Evolutionary conservation across 768 basidiomycete species (phyloP).

Genomic region (Exidia glandulosa): DNA sequence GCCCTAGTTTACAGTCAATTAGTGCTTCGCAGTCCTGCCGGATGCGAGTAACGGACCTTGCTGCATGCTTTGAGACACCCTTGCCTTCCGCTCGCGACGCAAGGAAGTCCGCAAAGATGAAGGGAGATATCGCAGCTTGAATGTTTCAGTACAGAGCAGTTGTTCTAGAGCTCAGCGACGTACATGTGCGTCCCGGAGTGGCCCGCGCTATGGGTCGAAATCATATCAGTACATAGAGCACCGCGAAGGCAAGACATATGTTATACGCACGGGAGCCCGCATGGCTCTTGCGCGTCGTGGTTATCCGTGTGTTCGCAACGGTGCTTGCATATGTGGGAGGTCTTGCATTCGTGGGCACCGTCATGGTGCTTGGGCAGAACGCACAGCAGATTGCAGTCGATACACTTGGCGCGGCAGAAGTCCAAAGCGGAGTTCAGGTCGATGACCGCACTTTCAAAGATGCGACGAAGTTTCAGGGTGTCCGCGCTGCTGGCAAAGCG

Average conservation of each 20-base stretch:
- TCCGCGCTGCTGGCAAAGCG: slow-evolving; percentile 29
- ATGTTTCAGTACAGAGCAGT: background rate
- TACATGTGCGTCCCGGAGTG: slow-evolving; percentile 48
- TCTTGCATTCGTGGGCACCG: slow-evolving; percentile 38
- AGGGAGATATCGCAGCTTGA: slow-evolving; percentile 39
- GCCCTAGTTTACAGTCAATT: slow-evolving; percentile 20
- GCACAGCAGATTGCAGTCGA: slow-evolving; percentile 38
- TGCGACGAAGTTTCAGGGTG: slow-evolving; percentile 34
- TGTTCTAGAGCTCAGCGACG: slow-evolving; percentile 7
- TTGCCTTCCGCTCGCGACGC: slow-evolving; percentile 31
- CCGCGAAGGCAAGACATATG: too few relatives aligned
- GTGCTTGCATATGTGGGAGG: slow-evolving; percentile 35
- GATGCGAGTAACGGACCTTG: slow-evolving; percentile 26
- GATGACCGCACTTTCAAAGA: slow-evolving; percentile 31
- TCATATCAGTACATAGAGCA: background rate
- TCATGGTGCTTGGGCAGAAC: slow-evolving; percentile 35
- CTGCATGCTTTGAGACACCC: slow-evolving; percentile 45
- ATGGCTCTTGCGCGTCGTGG: slow-evolving; percentile 20
- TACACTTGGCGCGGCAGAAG: slow-evolving; percentile 40
- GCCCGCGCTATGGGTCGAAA: slow-evolving; percentile 34
- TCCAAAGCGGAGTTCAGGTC: slow-evolving; percentile 36
- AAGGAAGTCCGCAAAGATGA: slow-evolving; percentile 45
- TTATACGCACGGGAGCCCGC: slow-evolving; percentile 36
- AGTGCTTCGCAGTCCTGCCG: background rate
- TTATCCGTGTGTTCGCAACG: slow-evolving; percentile 33